Percentiles rank a stretch among this genome's conserved stretches.
Evolutionary conservation across 345 rosid species (phyloP).

Genomic region (Euphorbia tirucalli): DNA sequence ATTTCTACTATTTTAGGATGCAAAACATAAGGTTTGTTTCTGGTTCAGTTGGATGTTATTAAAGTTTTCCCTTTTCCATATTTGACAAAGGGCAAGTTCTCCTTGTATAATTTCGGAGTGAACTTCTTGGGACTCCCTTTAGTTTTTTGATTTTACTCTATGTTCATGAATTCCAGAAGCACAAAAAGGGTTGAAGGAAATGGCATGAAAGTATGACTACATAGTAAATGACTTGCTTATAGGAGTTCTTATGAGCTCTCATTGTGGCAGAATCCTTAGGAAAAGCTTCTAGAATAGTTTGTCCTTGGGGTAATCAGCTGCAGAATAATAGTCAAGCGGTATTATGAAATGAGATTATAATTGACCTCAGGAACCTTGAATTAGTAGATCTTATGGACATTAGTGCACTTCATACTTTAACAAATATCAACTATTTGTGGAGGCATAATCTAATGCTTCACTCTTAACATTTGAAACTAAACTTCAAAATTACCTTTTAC

Average conservation of each 20-base stretch:
- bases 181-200: neutral
- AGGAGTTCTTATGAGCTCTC: neutral
- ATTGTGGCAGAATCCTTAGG: neutral
- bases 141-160: neutral
- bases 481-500: too few relatives aligned
- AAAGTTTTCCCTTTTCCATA: neutral
- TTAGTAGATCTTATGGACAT: too few relatives aligned
- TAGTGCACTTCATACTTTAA: too few relatives aligned
- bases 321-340: too few relatives aligned
- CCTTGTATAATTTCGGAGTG: neutral
- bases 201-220: neutral
- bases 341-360: too few relatives aligned
- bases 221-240: too few relatives aligned
- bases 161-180: neutral
- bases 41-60: neutral
- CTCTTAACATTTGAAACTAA: too few relatives aligned
- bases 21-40: conserved; percentile 74
- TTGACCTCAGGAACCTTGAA: too few relatives aligned
- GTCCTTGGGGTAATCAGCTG: too few relatives aligned
- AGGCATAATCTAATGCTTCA: too few relatives aligned
- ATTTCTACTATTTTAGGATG: conserved; percentile 94
- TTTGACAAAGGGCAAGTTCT: neutral
- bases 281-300: neutral
- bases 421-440: too few relatives aligned
- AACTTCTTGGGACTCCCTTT: neutral